Base-by-base conservation (phyloP, 371 early-diverging fungal species). In the Parasitella parasitica region DNA sequence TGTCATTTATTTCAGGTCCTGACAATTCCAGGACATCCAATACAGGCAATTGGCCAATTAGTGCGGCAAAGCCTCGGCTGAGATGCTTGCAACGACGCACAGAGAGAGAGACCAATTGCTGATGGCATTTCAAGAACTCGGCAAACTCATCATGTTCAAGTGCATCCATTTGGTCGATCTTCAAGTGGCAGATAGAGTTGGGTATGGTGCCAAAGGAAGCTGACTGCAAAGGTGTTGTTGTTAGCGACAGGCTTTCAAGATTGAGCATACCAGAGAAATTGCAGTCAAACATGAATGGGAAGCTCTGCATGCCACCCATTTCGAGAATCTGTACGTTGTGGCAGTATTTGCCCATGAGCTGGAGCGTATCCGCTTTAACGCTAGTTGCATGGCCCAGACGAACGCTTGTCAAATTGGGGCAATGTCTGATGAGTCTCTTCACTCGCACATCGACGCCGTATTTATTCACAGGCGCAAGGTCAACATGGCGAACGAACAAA, bases 231-330 rank as follows among this genome's bases (percentile, higher is more conserved):
- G 66, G 66, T 16, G 66, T 66, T 7, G 61, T 56, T 2, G 32
- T 34, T 4, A 66, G 43, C 1, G 61, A 38, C 15, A 66, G 4
- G 16, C 27, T 30, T 18, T 30, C 26, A 28, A 66, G 57, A 4
- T 30, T 22, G 3, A 41, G 26, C 61, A 66, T 61, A 35, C 61
- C 61, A 5, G 57, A 61, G 57, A 66, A 66, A 57, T 66, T 61
- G 41, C 66, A 66, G 6, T 66, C 66, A 36, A 66, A 66, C 66
- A 66, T 60, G 26, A 66, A 66, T 2, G 66, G 66, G 28, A 61
- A 66, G 7, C 66, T 61, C 27, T 56, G 55, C 7, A 66, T 36
- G 7, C 61, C 57, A 0, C 66, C 66, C 51, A 66, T 61, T 20
- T 66, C 43, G 15, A 66, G 57, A 5, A 35, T 52, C 2, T 57